Evolutionary conservation across 139 green algal species (phyloP).

Genomic region (Picochlorum sp.): DNA sequence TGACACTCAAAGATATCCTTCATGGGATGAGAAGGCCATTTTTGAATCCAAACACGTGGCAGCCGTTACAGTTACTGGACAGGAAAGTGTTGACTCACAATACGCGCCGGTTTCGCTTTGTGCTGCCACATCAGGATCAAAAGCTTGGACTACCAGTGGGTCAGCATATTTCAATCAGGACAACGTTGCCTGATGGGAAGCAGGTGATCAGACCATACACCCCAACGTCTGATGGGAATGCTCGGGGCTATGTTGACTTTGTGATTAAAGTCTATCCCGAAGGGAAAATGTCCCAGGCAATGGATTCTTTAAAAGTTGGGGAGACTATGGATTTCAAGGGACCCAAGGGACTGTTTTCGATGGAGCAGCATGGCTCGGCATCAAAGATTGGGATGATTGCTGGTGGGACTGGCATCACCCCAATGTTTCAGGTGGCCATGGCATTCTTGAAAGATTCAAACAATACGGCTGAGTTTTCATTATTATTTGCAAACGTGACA

Average conservation of each 20-base stretch:
- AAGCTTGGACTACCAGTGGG: slow-evolving; percentile 71
- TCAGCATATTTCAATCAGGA: slow-evolving; percentile 73
- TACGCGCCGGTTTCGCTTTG: slow-evolving; percentile 50
- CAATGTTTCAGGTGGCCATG: slow-evolving; percentile 78
- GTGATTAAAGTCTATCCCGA: slow-evolving; percentile 85
- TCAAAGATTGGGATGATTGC: slow-evolving; percentile 80
- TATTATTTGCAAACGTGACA: slow-evolving; percentile 83
- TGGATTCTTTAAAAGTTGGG: slow-evolving; percentile 68
- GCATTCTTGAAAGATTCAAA: slow-evolving; percentile 55
- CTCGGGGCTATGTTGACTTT: slow-evolving; percentile 63
- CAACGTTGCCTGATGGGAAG: slow-evolving; percentile 38
- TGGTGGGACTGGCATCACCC: slow-evolving; percentile 90
- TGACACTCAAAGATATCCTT: slow-evolving; percentile 24
- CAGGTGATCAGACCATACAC: slow-evolving; percentile 70
- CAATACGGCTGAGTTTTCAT: slow-evolving; percentile 51
- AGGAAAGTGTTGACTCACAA: slow-evolving; percentile 44
- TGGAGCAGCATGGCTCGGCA: slow-evolving; percentile 57
- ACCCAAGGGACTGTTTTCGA: slow-evolving; percentile 73
- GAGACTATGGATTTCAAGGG: slow-evolving; percentile 78
- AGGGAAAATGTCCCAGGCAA: slow-evolving; percentile 79
- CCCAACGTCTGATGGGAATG: slow-evolving; percentile 51
- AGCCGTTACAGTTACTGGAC: slow-evolving; percentile 31
- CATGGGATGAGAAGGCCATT: slow-evolving; percentile 30
- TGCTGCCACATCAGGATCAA: slow-evolving; percentile 48
- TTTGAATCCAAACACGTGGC: slow-evolving; percentile 31